phyloP scores from a whole-genome alignment of 768 basidiomycete genomes.

The Russula olivacea region DNA sequence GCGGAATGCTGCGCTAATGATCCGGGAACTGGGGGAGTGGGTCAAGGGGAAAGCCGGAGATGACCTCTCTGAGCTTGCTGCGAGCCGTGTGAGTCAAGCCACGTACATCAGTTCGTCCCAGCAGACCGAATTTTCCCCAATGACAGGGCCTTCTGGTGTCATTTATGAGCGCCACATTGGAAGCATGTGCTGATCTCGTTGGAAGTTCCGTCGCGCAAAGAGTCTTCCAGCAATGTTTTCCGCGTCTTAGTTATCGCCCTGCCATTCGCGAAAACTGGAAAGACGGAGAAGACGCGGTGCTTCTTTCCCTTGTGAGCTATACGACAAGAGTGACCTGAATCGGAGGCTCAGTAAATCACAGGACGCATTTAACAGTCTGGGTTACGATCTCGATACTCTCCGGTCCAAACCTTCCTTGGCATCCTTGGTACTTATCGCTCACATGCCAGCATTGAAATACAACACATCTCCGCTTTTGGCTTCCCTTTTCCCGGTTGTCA shows the following conservation, averaged over 20 bases:
- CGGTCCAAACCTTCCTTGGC: slow-evolving; percentile 21
- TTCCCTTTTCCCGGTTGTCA: slow-evolving; percentile 38
- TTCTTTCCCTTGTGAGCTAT: slow-evolving; percentile 20
- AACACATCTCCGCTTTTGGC: slow-evolving; percentile 18
- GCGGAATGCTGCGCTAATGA: slow-evolving; percentile 6
- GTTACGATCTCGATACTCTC: slow-evolving; percentile 11
- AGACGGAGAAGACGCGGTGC: slow-evolving; percentile 21
- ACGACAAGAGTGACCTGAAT: background rate
- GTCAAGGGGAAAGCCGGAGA: slow-evolving; percentile 1
- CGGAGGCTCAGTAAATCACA: background rate
- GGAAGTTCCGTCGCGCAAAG: slow-evolving; percentile 20
- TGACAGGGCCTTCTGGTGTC: slow-evolving; percentile 19
- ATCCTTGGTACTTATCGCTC: slow-evolving; percentile 21
- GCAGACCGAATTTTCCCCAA: background rate
- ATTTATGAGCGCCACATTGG: slow-evolving; percentile 20
- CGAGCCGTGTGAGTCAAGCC: slow-evolving; percentile 14
- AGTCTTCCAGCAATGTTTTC: slow-evolving; percentile 19
- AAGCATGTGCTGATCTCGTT: slow-evolving; percentile 20
- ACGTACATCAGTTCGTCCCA: background rate
- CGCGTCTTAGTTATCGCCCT: slow-evolving; percentile 12
- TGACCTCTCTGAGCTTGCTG: slow-evolving; percentile 10
- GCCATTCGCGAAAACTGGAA: slow-evolving; percentile 23
- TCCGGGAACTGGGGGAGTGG: slow-evolving; percentile 17
- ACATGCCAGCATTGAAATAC: background rate
- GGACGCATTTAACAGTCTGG: slow-evolving; percentile 15